These are phyloP conservation scores for Phallus indusiatus DNA, from an alignment of 768 basidiomycete species.

Conservation along the genomic window DNA sequence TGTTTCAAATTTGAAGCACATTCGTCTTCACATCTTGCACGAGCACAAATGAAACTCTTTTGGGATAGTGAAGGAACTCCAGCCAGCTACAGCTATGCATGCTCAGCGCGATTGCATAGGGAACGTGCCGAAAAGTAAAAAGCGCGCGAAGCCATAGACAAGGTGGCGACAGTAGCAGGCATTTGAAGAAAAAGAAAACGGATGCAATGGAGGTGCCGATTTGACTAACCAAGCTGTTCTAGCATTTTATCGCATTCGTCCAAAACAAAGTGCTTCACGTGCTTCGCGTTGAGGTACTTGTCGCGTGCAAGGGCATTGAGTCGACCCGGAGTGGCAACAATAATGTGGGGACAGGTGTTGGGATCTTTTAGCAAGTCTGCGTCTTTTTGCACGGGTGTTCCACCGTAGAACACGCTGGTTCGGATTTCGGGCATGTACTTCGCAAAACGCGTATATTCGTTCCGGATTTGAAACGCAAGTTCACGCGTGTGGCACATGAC, in stretches of 20 bases:
- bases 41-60: background rate
- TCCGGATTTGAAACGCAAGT: conserved; percentile 99
- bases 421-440: conserved; percentile 99
- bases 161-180: conserved; percentile 30
- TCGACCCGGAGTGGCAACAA: conserved; percentile 96
- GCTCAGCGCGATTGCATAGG: conserved; percentile 3
- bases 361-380: conserved; percentile 91
- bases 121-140: conserved; percentile 18
- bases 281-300: conserved; percentile 89
- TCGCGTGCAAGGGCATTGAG: conserved; percentile 93
- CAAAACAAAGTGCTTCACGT: conserved; percentile 98
- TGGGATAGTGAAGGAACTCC: background rate
- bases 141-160: conserved; percentile 35
- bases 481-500: conserved; percentile 99
- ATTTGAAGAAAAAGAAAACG: conserved; percentile 35
- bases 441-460: conserved; percentile 97
- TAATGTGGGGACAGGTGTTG: conserved; percentile 95
- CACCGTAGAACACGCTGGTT: conserved; percentile 96
- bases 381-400: conserved; percentile 90
- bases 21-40: background rate
- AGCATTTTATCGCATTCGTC: conserved; percentile 99
- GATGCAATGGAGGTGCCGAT: conserved; percentile 9
- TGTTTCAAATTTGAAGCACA: background rate
- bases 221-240: conserved; percentile 99
- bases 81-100: conserved; percentile 7